Conservation (phyloP, 495 filamentous ascomycete genomes). For the Hypoxylon subgilvum region DNA sequence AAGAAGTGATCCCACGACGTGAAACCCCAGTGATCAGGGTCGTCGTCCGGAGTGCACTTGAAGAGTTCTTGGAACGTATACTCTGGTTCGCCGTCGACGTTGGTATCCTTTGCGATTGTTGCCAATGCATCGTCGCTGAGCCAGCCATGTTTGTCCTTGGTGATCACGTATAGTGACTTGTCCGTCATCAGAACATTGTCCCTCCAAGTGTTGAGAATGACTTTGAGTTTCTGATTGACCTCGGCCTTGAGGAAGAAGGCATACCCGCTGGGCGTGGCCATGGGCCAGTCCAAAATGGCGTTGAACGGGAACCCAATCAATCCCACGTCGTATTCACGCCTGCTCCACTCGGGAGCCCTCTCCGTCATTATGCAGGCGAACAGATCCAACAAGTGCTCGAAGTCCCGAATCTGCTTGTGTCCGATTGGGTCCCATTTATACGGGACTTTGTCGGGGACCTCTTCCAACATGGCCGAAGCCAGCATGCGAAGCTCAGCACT, state of each 20-base stretch:
- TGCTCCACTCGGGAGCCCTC: conserved; percentile 61
- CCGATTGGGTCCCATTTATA: conserved; percentile 60
- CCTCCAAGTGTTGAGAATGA: conserved; percentile 64
- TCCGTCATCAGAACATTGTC: conserved; percentile 51
- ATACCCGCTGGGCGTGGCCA: conserved; percentile 64
- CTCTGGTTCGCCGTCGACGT: conserved; percentile 1
- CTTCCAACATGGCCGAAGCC: conserved; percentile 57
- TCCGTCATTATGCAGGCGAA: conserved; percentile 59
- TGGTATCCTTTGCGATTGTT: conserved; percentile 31
- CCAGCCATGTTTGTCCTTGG: conserved; percentile 53
- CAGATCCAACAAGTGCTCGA: conserved; percentile 58
- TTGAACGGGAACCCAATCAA: conserved; percentile 43
- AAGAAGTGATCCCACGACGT: conserved; percentile 71
- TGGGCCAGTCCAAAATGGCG: conserved; percentile 66
- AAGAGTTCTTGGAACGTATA: conserved; percentile 48
- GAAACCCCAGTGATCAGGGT: conserved; percentile 57
- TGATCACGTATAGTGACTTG: conserved; percentile 56
- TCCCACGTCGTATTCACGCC: conserved; percentile 36
- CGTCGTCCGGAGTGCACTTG: conserved; percentile 42
- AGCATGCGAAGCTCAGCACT: conserved; percentile 39
- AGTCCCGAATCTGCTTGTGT: conserved; percentile 55
- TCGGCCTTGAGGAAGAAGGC: conserved; percentile 60
- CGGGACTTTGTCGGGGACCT: conserved; percentile 56
- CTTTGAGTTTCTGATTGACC: conserved; percentile 62
- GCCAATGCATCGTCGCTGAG: conserved; percentile 48